Evolutionary conservation across 208 protist species (phyloP).

Genomic region (Leishmania turanica): DNA sequence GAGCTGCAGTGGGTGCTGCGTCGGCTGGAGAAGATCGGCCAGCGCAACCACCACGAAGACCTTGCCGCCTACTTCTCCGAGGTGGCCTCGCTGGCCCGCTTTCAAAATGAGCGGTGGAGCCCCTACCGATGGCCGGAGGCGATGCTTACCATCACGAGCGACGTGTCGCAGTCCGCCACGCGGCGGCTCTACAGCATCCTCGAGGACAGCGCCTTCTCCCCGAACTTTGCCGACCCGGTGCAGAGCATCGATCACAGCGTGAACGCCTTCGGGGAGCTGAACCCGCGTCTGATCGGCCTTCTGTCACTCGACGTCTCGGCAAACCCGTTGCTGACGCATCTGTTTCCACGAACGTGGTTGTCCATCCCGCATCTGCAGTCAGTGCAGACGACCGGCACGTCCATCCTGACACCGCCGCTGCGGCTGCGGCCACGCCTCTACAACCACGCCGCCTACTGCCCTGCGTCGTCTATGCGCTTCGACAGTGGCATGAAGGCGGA

Average conservation of each 20-base stretch:
- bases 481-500: constrained; percentile 1
- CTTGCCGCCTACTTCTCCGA: constrained; percentile 52
- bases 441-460: constrained; percentile 17
- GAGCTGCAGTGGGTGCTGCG: constrained; percentile 29
- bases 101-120: constrained; percentile 30
- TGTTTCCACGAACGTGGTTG: constrained; percentile 26
- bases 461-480: not conserved
- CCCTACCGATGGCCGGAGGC: constrained; percentile 28
- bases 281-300: constrained; percentile 43
- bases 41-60: constrained; percentile 36
- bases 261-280: constrained; percentile 42
- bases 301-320: constrained; percentile 38
- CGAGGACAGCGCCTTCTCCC: constrained; percentile 17
- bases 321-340: constrained; percentile 40
- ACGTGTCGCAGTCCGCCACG: constrained; percentile 8
- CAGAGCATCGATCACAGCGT: constrained; percentile 34
- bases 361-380: constrained; percentile 28
- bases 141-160: constrained; percentile 23
- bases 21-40: constrained; percentile 31
- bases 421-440: constrained; percentile 11
- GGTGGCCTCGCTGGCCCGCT: constrained; percentile 25
- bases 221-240: constrained; percentile 7
- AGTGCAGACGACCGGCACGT: constrained; percentile 25
- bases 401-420: constrained; percentile 21
- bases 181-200: constrained; percentile 14